Evolutionary conservation across 352 stramenopile species (phyloP).

Genomic region (Aphanomyces stellatus): DNA sequence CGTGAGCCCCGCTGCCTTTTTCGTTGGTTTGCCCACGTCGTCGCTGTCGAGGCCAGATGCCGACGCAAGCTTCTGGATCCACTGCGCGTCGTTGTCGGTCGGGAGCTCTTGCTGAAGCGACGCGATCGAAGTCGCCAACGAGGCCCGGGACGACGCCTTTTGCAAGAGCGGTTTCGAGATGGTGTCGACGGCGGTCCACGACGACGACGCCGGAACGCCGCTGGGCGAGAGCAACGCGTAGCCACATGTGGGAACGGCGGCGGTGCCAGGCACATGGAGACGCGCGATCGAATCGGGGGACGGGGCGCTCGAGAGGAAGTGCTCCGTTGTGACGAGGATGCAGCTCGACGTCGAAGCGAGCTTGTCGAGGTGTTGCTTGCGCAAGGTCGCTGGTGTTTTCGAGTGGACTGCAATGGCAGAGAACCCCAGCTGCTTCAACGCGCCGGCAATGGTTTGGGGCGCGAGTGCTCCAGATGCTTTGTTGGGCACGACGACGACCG

Average conservation of each 20-base stretch:
- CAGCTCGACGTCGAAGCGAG: constrained; percentile 26
- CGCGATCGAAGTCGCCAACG: constrained; percentile 34
- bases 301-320: constrained; percentile 32
- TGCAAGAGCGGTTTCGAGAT: constrained; percentile 2
- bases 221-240: constrained; percentile 22
- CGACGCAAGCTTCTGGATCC: constrained; percentile 22
- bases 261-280: constrained; percentile 23
- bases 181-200: neutral
- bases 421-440: constrained; percentile 48
- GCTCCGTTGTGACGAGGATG: constrained; percentile 54
- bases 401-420: constrained; percentile 53
- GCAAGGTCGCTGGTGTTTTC: constrained; percentile 54
- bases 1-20: constrained; percentile 30
- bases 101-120: constrained; percentile 39
- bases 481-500: constrained; percentile 42
- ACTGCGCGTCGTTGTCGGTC: constrained; percentile 34
- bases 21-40: constrained; percentile 20
- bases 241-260: neutral
- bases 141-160: constrained; percentile 5
- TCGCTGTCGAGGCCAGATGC: constrained; percentile 7
- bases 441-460: constrained; percentile 32
- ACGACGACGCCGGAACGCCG: constrained; percentile 11
- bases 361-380: constrained; percentile 43
- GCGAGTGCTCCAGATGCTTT: constrained; percentile 18
- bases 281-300: constrained; percentile 31